Percentiles rank a stretch among this genome's conserved stretches.
phyloP scores from a whole-genome alignment of 2,329 filamentous ascomycete genomes.

The Stagonosporopsis chrysanthemi region DNA sequence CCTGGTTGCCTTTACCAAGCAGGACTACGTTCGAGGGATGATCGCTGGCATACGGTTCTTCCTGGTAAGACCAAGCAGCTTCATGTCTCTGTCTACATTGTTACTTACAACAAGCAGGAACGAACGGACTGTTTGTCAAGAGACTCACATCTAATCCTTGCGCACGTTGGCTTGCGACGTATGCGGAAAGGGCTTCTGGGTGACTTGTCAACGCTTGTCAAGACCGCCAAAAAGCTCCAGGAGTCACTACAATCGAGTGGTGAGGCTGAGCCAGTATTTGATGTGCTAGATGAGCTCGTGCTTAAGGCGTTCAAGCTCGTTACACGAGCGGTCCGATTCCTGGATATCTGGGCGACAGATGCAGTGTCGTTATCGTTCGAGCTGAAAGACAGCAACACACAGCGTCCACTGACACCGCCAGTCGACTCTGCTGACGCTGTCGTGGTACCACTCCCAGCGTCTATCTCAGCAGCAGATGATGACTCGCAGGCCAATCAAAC shows the following conservation, averaged over 20 bases:
- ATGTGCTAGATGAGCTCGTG: constrained; percentile 90
- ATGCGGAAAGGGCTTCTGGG: constrained; percentile 87
- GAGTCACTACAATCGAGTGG: constrained; percentile 65
- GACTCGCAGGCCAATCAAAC: constrained; percentile 56
- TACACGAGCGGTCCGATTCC: constrained; percentile 86
- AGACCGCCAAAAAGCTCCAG: constrained; percentile 84
- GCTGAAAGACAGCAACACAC: constrained; percentile 39
- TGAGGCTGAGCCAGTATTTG: constrained; percentile 63
- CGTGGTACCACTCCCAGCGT: constrained; percentile 39
- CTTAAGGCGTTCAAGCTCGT: constrained; percentile 93
- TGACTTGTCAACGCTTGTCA: constrained; percentile 88
- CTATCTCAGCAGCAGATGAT: constrained; percentile 34
- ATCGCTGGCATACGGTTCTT: constrained; percentile 92
- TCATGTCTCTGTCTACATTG: not conserved
- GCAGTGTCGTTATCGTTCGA: constrained; percentile 60
- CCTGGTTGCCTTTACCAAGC: constrained; percentile 81
- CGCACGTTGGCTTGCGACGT: constrained; percentile 77
- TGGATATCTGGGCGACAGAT: constrained; percentile 78
- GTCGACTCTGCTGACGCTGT: constrained; percentile 44
- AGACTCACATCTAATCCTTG: constrained; percentile 77
- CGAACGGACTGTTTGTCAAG: constrained; percentile 85
- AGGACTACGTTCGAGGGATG: constrained; percentile 92
- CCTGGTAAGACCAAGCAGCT: constrained; percentile 67
- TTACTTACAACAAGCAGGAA: constrained; percentile 65
- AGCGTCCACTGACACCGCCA: constrained; percentile 50